Evolutionary conservation across 2,329 filamentous ascomycete genomes (phyloP).

Genomic region (Exophiala sp.): DNA sequence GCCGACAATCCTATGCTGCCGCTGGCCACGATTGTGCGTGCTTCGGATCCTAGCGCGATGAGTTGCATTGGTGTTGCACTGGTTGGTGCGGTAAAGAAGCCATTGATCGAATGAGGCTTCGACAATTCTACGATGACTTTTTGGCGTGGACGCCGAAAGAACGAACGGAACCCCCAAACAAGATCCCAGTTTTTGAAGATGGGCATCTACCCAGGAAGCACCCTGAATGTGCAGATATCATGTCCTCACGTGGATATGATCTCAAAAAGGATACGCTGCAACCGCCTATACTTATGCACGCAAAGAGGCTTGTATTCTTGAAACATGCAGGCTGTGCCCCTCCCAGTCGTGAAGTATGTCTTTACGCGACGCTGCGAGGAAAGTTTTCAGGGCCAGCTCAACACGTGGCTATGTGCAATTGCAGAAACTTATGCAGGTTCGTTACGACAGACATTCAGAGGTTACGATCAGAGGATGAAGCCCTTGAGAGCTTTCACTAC

Average conservation of each 20-base stretch:
- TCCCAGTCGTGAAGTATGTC: no score
- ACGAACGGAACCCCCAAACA: neutral
- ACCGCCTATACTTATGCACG: no score
- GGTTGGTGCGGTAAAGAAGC: slow-evolving; percentile 60
- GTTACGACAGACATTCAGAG: neutral
- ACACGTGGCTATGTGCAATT: no score
- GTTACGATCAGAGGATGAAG: neutral
- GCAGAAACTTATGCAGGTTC: no score
- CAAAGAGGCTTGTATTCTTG: no score
- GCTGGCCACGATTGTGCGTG: slow-evolving; percentile 73
- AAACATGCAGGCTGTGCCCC: neutral
- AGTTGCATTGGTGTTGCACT: slow-evolving; percentile 60
- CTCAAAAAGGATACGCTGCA: no score
- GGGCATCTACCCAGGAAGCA: no score
- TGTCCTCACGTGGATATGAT: neutral
- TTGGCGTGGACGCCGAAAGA: neutral
- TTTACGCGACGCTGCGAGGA: no score
- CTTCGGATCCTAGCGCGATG: slow-evolving; percentile 66
- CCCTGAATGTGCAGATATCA: no score
- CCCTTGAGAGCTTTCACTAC: neutral
- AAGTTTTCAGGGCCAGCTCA: no score
- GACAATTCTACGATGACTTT: neutral
- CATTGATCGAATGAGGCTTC: slow-evolving; percentile 59
- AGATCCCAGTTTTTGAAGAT: neutral
- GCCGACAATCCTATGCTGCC: slow-evolving; percentile 92